phyloP scores from a whole-genome alignment of 2,329 filamentous ascomycete genomes.

The Colletotrichum sp. region DNA sequence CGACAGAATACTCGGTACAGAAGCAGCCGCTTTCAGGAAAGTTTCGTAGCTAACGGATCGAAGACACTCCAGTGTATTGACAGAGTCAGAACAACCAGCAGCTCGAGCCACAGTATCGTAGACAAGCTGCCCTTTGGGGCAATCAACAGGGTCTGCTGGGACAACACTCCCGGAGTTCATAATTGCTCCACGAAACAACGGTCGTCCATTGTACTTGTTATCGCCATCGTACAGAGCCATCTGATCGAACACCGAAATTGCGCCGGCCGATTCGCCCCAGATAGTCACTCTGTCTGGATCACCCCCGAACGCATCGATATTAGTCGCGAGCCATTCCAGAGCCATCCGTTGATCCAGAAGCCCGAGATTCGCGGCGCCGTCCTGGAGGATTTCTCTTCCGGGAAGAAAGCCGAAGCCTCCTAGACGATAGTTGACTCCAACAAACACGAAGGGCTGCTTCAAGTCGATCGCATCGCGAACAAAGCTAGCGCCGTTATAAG shows the following conservation, averaged over 20 bases:
- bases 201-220: conserved; percentile 74
- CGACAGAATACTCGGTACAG: conserved; percentile 70
- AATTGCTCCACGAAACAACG: conserved; percentile 77
- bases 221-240: conserved; percentile 77
- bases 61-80: conserved; percentile 70
- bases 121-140: conserved; percentile 66
- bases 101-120: conserved; percentile 67
- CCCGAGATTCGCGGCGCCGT: conserved; percentile 74
- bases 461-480: conserved; percentile 49
- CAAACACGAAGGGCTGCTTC: conserved; percentile 73
- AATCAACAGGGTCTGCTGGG: conserved; percentile 69
- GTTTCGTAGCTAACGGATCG: conserved; percentile 63
- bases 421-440: conserved; percentile 79
- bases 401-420: conserved; percentile 78
- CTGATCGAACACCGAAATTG: conserved; percentile 78
- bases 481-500: conserved; percentile 58
- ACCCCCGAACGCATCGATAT: conserved; percentile 79
- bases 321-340: conserved; percentile 78
- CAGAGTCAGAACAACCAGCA: conserved; percentile 64
- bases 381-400: conserved; percentile 69
- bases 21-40: conserved; percentile 71
- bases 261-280: conserved; percentile 76
- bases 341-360: conserved; percentile 75
- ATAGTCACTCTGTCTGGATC: conserved; percentile 81
- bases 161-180: conserved; percentile 76